phyloP scores from a whole-genome alignment of 306 rosid species.

The Cyamopsis tetragonoloba region DNA sequence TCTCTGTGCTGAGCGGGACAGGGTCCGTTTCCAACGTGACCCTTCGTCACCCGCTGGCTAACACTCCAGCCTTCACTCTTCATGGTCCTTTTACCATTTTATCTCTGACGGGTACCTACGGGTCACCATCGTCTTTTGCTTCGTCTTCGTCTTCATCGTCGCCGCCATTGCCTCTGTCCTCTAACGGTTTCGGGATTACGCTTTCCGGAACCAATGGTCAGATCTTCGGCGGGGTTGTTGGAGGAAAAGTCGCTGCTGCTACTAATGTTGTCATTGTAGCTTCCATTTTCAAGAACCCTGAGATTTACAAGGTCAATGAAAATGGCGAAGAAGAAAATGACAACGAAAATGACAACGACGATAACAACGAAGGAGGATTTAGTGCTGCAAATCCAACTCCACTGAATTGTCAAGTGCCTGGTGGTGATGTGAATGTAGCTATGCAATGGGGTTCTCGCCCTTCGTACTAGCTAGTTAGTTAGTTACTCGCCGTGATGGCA shows the following conservation, averaged over 20 bases:
- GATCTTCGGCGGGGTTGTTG: constrained; percentile 64
- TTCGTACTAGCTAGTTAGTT: too few species aligned
- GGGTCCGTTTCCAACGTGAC: constrained; percentile 49
- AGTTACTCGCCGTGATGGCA: too few species aligned
- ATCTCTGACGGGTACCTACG: constrained; percentile 27
- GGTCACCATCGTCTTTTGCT: too few species aligned
- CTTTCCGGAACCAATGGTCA: constrained; percentile 60
- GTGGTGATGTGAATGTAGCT: constrained; percentile 2
- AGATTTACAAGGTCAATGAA: constrained; percentile 30
- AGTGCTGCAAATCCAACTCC: too few species aligned
- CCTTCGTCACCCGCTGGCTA: constrained; percentile 38
- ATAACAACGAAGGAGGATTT: neutral
- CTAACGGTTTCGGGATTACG: constrained; percentile 25
- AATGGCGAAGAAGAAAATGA: neutral
- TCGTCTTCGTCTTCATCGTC: neutral
- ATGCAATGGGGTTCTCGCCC: constrained; percentile 47
- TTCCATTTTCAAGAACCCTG: constrained; percentile 36
- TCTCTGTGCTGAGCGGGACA: constrained; percentile 38
- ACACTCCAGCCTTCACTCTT: constrained; percentile 9
- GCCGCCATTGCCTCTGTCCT: neutral
- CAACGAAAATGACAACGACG: neutral
- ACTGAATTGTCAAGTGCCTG: constrained; percentile 7
- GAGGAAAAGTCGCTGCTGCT: constrained; percentile 50
- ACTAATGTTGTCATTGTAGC: constrained; percentile 29
- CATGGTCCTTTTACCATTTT: constrained; percentile 46